Evolutionary conservation across 441 rosid species (phyloP), one percentile per base, ranked within the genome.

Genomic region (Erodium chrysanthum): DNA sequence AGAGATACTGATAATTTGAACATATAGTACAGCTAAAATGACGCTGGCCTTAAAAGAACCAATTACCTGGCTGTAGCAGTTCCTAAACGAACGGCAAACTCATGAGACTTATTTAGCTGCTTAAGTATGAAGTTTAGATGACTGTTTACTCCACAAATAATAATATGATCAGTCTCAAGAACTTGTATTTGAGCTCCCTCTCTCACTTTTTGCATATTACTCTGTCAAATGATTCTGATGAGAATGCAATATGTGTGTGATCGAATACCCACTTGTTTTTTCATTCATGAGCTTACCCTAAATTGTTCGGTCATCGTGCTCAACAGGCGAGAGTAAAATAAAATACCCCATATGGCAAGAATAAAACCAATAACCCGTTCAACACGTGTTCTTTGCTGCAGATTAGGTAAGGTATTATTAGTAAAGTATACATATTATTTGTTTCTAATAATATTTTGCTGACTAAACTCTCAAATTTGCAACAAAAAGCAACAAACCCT

Each of bases 171-270:
- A 67, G 84, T 66, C 85, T 93, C 98, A 61, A 81, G 77, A 75
- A 93, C 93, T 89, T 93, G 97, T 78, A 89, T 76, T 76, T 93
- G 98, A 58, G 95, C 97, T 69, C 98, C 98, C 80, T 93, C 98
- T 78, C 97, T 84, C 74, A 93, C 79, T 75, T 69, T 88, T 88
- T 85, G 95, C 98, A 90, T 91, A 79, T 93, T 85, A 77, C 69
- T 81, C 97, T 93, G 86, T 71, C 66, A 80, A 60, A 76, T 66
- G 68, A 70, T 50, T 17, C n/a, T 62, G 72, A 65, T 65, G 27
- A 74, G 71, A 66, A 84, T 44, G 52, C 27, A 66, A 71, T 52
- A 52, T 54, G 65, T 56, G 68, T 18, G 40, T 42, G 67, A 69
- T 14, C 17, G 52, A 68, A 37, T 48, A 69, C 54, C 21, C 61